Percentiles rank a stretch among this genome's conserved stretches.
Conservation (phyloP, 1,284 basidiomycete species). For the Lentinus polychrous region DNA sequence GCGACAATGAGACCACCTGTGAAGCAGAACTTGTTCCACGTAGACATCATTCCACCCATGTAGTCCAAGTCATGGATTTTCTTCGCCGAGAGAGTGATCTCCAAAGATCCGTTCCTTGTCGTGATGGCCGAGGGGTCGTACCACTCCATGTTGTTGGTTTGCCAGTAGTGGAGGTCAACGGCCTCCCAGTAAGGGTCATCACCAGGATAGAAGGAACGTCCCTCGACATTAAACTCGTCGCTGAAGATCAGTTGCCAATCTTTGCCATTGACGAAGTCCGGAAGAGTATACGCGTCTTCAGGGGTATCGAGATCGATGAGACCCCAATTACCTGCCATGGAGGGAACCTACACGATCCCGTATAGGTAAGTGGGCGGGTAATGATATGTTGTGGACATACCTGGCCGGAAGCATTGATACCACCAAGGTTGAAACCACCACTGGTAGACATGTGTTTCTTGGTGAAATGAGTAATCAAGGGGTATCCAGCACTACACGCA, state of each 20-base stretch:
- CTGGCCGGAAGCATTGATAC: conserved; percentile 70
- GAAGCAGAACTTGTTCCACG: conserved; percentile 75
- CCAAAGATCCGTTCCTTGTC: conserved; percentile 45
- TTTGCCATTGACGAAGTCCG: conserved; percentile 28
- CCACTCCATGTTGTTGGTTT: conserved; percentile 41
- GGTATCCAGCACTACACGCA: conserved; percentile 35
- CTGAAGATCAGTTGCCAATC: conserved; percentile 38
- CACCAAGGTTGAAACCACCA: conserved; percentile 62
- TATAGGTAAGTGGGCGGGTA: no score
- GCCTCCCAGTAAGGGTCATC: conserved; percentile 44
- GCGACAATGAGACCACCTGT: conserved; percentile 69
- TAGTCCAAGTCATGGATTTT: conserved; percentile 47
- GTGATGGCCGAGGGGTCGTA: conserved; percentile 52
- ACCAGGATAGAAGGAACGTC: conserved; percentile 42
- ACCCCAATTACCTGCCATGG: conserved; percentile 36
- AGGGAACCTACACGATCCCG: conserved; percentile 12
- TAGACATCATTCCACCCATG: conserved; percentile 24
- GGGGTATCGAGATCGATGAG: conserved; percentile 69
- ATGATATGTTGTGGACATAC: no score
- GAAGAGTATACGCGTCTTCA: conserved; percentile 25
- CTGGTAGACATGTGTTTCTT: conserved; percentile 25
- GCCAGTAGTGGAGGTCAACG: conserved; percentile 57
- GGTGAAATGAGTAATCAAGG: conserved; percentile 45
- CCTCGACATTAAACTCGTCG: conserved; percentile 51
- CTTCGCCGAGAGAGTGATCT: conserved; percentile 43